phyloP scores from a whole-genome alignment of 148 eudicot species.

The Polygonum maritimum region DNA sequence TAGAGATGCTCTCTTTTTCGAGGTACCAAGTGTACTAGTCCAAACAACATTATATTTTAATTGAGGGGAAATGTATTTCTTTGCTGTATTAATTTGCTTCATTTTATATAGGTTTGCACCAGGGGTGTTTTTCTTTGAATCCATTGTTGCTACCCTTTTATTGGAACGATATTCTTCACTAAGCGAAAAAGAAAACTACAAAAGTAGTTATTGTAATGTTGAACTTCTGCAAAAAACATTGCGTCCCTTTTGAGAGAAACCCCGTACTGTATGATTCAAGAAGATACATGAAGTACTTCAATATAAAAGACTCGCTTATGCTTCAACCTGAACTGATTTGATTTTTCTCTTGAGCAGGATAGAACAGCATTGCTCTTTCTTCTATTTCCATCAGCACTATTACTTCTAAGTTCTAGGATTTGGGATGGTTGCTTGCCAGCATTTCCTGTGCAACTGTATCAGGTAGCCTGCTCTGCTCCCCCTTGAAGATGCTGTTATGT shows the following conservation, averaged over 20 bases:
- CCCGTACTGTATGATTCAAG: neutral
- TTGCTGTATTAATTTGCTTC: neutral
- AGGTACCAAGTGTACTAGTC: neutral
- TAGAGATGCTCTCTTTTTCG: neutral
- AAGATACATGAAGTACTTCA: neutral
- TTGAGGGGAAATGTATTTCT: neutral
- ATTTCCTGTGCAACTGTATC: slow-evolving; percentile 87
- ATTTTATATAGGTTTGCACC: neutral
- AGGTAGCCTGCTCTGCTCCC: slow-evolving; percentile 32
- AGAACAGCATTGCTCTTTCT: slow-evolving; percentile 79
- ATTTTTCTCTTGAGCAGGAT: slow-evolving; percentile 51
- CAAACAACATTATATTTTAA: neutral
- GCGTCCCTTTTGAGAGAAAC: neutral
- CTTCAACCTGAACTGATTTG: neutral
- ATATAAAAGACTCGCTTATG: neutral
- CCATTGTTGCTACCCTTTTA: neutral
- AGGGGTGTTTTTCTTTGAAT: neutral
- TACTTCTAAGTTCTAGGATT: slow-evolving; percentile 48
- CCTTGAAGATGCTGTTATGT: neutral
- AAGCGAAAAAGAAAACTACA: neutral
- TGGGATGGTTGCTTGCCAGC: slow-evolving; percentile 97
- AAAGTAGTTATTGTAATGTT: neutral
- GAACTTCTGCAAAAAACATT: neutral
- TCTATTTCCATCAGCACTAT: slow-evolving; percentile 62
- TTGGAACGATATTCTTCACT: neutral